These are phyloP conservation scores for Pleurotus giganteus DNA, from an alignment of 768 basidiomycete genomes.

Conservation along the genomic window DNA sequence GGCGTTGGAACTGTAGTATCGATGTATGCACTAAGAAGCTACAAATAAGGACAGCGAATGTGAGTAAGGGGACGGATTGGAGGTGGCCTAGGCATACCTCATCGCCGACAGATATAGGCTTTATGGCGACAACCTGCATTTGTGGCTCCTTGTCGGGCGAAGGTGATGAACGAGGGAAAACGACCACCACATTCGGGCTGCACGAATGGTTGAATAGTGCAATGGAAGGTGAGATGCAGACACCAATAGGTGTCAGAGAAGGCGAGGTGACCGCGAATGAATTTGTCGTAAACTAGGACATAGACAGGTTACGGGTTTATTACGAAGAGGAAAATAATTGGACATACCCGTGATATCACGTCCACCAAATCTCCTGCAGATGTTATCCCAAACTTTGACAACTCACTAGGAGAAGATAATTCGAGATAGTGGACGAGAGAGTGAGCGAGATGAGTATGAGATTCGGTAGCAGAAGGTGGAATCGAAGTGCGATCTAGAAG, in stretches of 20 bases:
- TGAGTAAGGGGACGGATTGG: background rate
- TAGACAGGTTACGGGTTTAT: background rate
- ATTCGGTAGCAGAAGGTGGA: constrained; percentile 44
- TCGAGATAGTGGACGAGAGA: constrained; percentile 71
- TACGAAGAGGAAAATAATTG: background rate
- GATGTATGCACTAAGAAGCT: constrained; percentile 84
- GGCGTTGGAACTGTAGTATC: constrained; percentile 72
- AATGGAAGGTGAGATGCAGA: constrained; percentile 74
- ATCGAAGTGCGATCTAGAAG: constrained; percentile 56
- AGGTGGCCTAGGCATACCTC: constrained; percentile 73
- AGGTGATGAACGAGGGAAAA: constrained; percentile 67
- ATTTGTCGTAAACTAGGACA: constrained; percentile 87
- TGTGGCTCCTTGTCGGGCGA: constrained; percentile 44
- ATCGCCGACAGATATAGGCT: constrained; percentile 58
- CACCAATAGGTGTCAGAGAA: constrained; percentile 77
- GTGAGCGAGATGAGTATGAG: constrained; percentile 71
- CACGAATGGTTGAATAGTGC: constrained; percentile 91
- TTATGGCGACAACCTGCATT: constrained; percentile 73
- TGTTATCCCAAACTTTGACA: constrained; percentile 53
- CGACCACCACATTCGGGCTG: constrained; percentile 84
- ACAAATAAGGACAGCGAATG: background rate
- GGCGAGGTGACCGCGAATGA: constrained; percentile 84
- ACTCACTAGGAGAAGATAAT: constrained; percentile 54
- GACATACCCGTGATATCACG: constrained; percentile 68
- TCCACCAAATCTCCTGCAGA: constrained; percentile 66